Conservation (phyloP, 306 rosid species). For the Datisca glomerata region DNA sequence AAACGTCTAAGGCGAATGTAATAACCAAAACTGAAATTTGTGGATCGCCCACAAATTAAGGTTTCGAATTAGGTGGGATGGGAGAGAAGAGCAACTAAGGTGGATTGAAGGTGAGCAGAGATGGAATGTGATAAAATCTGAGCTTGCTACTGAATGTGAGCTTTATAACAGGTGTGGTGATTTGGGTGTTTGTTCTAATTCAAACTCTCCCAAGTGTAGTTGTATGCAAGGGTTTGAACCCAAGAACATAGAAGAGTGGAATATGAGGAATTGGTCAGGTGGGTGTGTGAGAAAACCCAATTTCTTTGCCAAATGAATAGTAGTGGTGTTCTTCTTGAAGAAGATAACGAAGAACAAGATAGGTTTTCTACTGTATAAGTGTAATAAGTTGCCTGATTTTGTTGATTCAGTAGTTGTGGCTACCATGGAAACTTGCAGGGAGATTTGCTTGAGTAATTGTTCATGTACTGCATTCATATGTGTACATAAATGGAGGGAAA, state of each 20-base stretch:
- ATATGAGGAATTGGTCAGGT: slow-evolving; percentile 24
- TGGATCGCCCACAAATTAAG: too few species aligned
- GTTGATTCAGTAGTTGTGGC: slow-evolving; percentile 1
- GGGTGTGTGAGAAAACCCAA: slow-evolving; percentile 49
- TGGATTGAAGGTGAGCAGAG: slow-evolving; percentile 24
- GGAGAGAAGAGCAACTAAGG: slow-evolving; percentile 29
- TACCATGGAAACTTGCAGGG: slow-evolving; percentile 18
- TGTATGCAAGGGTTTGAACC: slow-evolving; percentile 53
- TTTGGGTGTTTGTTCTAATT: slow-evolving; percentile 37
- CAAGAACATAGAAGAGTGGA: slow-evolving; percentile 22
- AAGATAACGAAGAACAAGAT: slow-evolving; percentile 31
- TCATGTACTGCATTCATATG: slow-evolving; percentile 50
- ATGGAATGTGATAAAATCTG: slow-evolving; percentile 27
- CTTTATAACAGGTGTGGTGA: slow-evolving; percentile 57
- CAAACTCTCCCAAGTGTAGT: slow-evolving; percentile 20
- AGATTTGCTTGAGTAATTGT: slow-evolving; percentile 22
- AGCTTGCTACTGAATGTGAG: slow-evolving; percentile 44
- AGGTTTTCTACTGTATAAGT: slow-evolving; percentile 22
- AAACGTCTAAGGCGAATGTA: too few species aligned
- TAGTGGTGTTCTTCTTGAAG: slow-evolving; percentile 6
- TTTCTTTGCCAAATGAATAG: slow-evolving; percentile 29
- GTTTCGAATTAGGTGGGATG: slow-evolving; percentile 56
- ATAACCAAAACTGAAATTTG: too few species aligned
- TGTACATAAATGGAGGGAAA: too few species aligned
- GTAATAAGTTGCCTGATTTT: slow-evolving; percentile 64